Conservation (phyloP, 1,139 yeast genomes). For the Hemisphaericaspora xylanilytica region DNA sequence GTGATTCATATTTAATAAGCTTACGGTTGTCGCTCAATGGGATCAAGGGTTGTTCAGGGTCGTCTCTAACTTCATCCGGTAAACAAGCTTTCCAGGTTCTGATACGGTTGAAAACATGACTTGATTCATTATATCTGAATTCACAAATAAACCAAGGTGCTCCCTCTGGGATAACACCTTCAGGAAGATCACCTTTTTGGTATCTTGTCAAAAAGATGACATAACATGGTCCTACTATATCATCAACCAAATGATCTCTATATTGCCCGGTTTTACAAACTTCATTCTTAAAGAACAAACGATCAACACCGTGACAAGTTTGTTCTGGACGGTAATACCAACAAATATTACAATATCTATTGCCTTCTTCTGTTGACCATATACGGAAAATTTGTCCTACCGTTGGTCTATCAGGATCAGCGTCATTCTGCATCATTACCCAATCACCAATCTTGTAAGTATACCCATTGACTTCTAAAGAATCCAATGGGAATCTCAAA, state of each 20-base stretch:
- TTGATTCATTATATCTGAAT: constrained; percentile 87
- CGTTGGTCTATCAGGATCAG: constrained; percentile 85
- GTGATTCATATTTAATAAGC: constrained; percentile 75
- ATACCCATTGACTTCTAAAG: constrained; percentile 67
- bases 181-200: constrained; percentile 92
- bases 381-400: constrained; percentile 91
- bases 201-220: constrained; percentile 92
- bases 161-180: constrained; percentile 55
- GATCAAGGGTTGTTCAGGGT: constrained; percentile 75
- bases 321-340: constrained; percentile 99
- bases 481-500: constrained; percentile 75
- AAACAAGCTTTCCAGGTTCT: constrained; percentile 98
- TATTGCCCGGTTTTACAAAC: constrained; percentile 97
- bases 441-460: constrained; percentile 89
- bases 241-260: constrained; percentile 87
- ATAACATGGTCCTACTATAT: constrained; percentile 89
- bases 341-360: constrained; percentile 87
- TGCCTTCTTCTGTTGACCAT: constrained; percentile 85
- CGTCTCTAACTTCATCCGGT: constrained; percentile 91
- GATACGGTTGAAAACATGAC: constrained; percentile 87
- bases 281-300: constrained; percentile 87
- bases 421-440: constrained; percentile 84
- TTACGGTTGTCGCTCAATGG: constrained; percentile 57
- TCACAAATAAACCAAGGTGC: constrained; percentile 94
- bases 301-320: constrained; percentile 88